phyloP scores from a whole-genome alignment of 768 basidiomycete genomes.

The Collybia sp. region DNA sequence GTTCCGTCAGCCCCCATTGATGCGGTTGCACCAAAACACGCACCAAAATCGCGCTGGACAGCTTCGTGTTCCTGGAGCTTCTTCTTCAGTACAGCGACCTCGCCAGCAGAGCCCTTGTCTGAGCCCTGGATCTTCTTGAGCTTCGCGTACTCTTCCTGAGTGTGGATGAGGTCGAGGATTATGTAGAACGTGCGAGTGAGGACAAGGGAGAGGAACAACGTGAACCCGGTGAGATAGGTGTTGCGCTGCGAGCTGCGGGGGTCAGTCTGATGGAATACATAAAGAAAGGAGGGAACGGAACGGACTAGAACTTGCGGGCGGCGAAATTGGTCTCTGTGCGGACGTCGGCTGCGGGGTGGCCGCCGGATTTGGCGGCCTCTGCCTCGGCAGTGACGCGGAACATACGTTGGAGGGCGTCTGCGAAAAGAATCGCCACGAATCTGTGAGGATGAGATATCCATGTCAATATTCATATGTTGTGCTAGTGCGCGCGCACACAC shows the following conservation, averaged over 20 bases:
- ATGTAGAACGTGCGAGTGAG: constrained; percentile 92
- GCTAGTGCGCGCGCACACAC: constrained; percentile 34
- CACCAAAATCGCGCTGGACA: constrained; percentile 66
- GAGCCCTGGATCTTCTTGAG: constrained; percentile 44
- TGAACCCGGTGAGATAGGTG: constrained; percentile 89
- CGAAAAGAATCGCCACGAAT: constrained; percentile 83
- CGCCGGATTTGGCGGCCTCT: constrained; percentile 58
- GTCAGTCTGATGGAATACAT: not conserved
- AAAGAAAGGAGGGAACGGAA: constrained; percentile 9
- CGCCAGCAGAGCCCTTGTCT: constrained; percentile 18
- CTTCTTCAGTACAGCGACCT: constrained; percentile 66
- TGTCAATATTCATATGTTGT: constrained; percentile 1
- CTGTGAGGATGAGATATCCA: constrained; percentile 29
- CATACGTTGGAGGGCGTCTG: constrained; percentile 93
- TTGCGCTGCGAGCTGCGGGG: constrained; percentile 76
- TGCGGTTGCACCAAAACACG: constrained; percentile 12
- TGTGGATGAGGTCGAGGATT: constrained; percentile 84
- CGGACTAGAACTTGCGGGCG: constrained; percentile 91
- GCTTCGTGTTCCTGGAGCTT: constrained; percentile 54
- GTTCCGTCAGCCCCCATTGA: not conserved
- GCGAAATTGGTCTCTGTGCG: constrained; percentile 85
- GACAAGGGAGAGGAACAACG: constrained; percentile 92
- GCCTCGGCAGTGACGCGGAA: constrained; percentile 71
- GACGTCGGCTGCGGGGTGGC: constrained; percentile 49
- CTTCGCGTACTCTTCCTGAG: constrained; percentile 83